These are phyloP conservation scores for Trichosporon faecale DNA, from an alignment of 1,284 basidiomycete genomes.

Conservation along the genomic window DNA sequence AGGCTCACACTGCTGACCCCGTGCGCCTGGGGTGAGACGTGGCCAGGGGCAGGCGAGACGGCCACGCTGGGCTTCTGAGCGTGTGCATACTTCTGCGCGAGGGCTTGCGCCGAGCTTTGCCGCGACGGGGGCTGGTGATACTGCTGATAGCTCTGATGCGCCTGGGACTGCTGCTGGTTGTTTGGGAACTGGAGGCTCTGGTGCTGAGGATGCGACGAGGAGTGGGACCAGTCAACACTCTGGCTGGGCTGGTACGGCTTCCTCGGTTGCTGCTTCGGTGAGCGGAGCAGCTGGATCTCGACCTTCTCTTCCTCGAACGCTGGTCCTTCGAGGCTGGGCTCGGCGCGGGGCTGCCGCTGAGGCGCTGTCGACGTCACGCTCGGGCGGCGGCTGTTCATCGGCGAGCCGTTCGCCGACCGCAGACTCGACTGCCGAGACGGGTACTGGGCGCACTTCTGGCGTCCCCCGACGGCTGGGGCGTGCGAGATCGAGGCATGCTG, in stretches of 20 bases:
- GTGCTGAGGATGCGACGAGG: not conserved
- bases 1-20: not conserved
- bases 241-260: not conserved
- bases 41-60: not conserved
- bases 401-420: not conserved
- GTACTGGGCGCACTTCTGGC: not conserved
- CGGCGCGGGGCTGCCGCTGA: not conserved
- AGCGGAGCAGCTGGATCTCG: constrained; percentile 3
- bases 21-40: not conserved
- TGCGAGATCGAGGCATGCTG: not conserved
- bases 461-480: not conserved
- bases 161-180: too few relatives aligned
- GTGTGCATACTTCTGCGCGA: not conserved
- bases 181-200: not conserved
- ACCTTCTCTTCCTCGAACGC: not conserved
- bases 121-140: not conserved
- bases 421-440: constrained; percentile 16
- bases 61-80: not conserved
- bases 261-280: not conserved
- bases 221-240: not conserved
- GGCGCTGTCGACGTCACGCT: not conserved
- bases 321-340: not conserved
- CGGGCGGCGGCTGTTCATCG: not conserved
- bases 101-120: not conserved
- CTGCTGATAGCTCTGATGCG: not conserved